These are phyloP conservation scores for Pseudogymnoascus sp. DNA, from an alignment of 2,329 filamentous ascomycete species.

Conservation along the genomic window DNA sequence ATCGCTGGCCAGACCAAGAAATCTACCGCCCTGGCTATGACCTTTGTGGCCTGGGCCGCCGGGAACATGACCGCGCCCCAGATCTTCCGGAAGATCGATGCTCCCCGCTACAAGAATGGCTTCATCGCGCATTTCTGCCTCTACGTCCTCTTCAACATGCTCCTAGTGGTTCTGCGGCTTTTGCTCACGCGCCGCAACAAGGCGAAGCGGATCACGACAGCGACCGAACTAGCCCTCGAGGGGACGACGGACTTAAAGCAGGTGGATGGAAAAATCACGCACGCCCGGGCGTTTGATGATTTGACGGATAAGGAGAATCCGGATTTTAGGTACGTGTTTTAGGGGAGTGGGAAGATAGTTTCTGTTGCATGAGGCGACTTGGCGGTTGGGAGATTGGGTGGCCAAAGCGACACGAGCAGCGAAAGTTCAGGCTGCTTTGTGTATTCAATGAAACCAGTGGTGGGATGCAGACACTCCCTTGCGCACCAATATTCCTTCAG, in stretches of 20 bases:
- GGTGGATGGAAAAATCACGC: constrained; percentile 6
- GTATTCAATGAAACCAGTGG: not conserved
- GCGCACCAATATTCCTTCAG: not conserved
- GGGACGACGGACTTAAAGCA: constrained; percentile 5
- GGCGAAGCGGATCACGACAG: not conserved
- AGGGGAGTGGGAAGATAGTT: not conserved
- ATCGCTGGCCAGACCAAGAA: constrained; percentile 43
- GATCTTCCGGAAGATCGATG: constrained; percentile 39
- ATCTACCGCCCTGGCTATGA: constrained; percentile 44
- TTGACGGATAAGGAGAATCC: constrained; percentile 20
- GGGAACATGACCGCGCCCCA: constrained; percentile 56
- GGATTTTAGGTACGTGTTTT: constrained; percentile 18
- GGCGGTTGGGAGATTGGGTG: not conserved
- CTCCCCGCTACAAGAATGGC: constrained; percentile 23
- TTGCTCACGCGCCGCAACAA: constrained; percentile 35
- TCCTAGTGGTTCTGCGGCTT: constrained; percentile 32
- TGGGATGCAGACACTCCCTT: not conserved
- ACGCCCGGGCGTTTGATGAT: constrained; percentile 15
- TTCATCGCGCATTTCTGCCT: constrained; percentile 31
- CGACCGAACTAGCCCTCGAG: not conserved
- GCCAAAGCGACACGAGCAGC: no score
- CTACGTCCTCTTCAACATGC: constrained; percentile 30
- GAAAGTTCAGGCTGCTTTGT: not conserved
- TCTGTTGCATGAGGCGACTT: not conserved
- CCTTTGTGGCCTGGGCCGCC: constrained; percentile 51